Conservation (phyloP, 176 grass and related monocot species). For the Paspalum notatum region DNA sequence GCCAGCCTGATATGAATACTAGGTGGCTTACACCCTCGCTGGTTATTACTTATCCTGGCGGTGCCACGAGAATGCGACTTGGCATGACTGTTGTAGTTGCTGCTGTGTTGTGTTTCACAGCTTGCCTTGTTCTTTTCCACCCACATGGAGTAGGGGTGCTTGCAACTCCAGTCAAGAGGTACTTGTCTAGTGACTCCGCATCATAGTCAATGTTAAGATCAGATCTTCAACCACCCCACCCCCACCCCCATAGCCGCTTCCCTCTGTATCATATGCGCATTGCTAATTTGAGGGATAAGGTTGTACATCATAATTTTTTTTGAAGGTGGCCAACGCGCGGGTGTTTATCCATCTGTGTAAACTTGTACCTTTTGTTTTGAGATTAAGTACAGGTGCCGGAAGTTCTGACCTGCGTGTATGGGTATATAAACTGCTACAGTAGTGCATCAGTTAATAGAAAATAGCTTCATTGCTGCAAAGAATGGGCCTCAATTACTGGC, state of each 20-base stretch:
- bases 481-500: not conserved
- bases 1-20: slow-evolving; percentile 37
- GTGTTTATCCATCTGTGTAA: not conserved
- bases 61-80: slow-evolving; percentile 51
- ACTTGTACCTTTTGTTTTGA: slow-evolving; percentile 11
- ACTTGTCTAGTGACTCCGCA: slow-evolving; percentile 52
- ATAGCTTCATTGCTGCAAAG: not conserved
- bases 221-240: too few relatives aligned
- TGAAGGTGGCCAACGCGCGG: not conserved
- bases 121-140: slow-evolving; percentile 79
- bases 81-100: slow-evolving; percentile 45
- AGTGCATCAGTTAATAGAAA: not conserved
- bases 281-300: slow-evolving; percentile 28
- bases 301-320: slow-evolving; percentile 19
- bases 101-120: slow-evolving; percentile 75
- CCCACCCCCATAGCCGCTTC: too few relatives aligned
- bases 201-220: slow-evolving; percentile 51
- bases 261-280: slow-evolving; percentile 39
- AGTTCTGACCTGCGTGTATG: not conserved
- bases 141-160: slow-evolving; percentile 55
- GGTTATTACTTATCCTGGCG: slow-evolving; percentile 41
- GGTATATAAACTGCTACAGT: not conserved
- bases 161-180: slow-evolving; percentile 69
- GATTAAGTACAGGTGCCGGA: not conserved
- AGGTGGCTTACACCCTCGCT: slow-evolving; percentile 39